Base-by-base conservation (phyloP, 1,284 basidiomycete genomes). In the Marasmius fiardii region DNA sequence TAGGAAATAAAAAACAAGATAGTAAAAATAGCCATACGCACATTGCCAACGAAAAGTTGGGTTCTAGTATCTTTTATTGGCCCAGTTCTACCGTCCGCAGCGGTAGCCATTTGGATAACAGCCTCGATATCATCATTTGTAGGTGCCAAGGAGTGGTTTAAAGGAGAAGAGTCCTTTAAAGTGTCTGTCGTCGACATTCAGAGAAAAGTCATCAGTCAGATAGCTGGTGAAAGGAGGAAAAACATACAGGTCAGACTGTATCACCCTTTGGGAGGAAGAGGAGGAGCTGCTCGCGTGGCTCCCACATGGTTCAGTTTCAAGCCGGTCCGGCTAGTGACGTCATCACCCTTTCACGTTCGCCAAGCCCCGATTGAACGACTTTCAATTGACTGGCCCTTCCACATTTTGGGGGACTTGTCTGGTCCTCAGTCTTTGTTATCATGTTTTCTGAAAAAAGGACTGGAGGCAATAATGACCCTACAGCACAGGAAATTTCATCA, bases 21-120 rank as follows among this genome's bases (percentile, higher is more conserved):
- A 49, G 53, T 6, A 41, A 51, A 50, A 54, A 28, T 31, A 37
- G 55, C n/a, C 43, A 18, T 48, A 77, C 87, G 66, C 68, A 93
- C 89, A 68, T 95, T 95, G 54, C 92, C 93, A 39, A 94, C 89
- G 65, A 93, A 95, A 10, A 94, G 79, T 72, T 95, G 93, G 0
- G 92, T 95, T 52, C 93, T 80, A 0, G 93, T 96, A 70, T 98
- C 95, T 55, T 83, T 79, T 51, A 74, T 71, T 1, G 81, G 81
- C 12, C 64, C 63, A 1, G 70, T 58, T 33, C 77, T 68, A 49
- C 76, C 77, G 49, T 83, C 80, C 44, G 74, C 69, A 10, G 83
- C 79, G 45, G 85, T 92, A 24, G 90, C 90, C 71, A 85, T 80
- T 65, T 88, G 86, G 58, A 92, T 92, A 64, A 91, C 78, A 5